These are phyloP conservation scores for Staphylotrichum longicolle DNA, from an alignment of 495 filamentous ascomycete species.

Conservation along the genomic window DNA sequence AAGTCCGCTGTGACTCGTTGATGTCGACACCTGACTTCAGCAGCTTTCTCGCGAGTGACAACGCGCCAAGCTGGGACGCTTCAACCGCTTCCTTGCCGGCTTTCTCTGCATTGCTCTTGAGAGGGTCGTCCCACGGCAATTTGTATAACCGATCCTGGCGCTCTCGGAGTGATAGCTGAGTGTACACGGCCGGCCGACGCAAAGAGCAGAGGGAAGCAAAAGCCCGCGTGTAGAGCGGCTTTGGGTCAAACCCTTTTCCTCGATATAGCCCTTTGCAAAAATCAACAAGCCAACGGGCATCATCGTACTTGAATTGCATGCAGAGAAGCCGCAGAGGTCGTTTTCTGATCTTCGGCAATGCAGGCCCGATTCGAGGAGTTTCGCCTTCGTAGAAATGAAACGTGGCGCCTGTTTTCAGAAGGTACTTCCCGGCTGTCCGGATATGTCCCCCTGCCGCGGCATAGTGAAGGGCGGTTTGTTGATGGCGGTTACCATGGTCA, in stretches of 20 bases:
- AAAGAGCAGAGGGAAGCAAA: neutral
- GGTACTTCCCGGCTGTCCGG: neutral
- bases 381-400: neutral
- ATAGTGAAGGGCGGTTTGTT: neutral
- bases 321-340: neutral
- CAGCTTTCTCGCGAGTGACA: neutral
- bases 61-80: neutral
- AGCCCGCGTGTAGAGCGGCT: neutral
- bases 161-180: neutral
- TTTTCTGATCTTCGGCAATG: neutral
- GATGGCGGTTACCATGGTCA: neutral
- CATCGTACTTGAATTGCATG: neutral
- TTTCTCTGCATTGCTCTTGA: neutral
- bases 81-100: neutral
- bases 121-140: neutral
- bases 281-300: neutral
- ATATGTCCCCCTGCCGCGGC: slow-evolving; percentile 5
- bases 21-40: neutral
- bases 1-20: neutral
- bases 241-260: neutral
- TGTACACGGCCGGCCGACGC: neutral
- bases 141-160: neutral
- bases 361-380: no score
- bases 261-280: neutral
- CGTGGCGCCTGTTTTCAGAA: neutral